These are phyloP conservation scores for Aaosphaeria arxii DNA, from an alignment of 2,329 filamentous ascomycete genomes.

Conservation along the genomic window DNA sequence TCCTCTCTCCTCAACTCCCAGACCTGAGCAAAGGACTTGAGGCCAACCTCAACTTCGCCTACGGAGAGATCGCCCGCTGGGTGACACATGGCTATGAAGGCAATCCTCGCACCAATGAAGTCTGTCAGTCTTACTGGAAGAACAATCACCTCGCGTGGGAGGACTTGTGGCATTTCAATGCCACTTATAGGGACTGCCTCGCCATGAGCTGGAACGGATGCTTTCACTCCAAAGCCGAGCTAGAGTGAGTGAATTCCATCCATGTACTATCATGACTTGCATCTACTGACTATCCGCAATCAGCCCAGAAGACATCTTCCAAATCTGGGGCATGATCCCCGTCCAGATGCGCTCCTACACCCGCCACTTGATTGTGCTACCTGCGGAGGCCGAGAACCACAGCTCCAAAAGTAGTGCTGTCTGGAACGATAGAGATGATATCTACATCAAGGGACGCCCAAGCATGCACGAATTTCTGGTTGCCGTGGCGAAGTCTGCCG, in stretches of 20 bases:
- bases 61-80: background rate
- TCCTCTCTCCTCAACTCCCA: background rate
- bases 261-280: too few relatives aligned
- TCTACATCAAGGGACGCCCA: background rate
- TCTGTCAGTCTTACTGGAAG: too few relatives aligned
- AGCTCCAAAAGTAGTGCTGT: background rate
- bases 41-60: background rate
- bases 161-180: too few relatives aligned
- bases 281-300: background rate
- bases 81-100: background rate
- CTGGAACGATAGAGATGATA: background rate
- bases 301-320: too few relatives aligned
- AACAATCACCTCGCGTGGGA: too few relatives aligned
- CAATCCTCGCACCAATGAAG: background rate
- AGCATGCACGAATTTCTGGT: background rate
- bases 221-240: too few relatives aligned
- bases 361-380: background rate
- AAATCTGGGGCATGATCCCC: background rate
- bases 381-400: background rate
- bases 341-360: background rate
- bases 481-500: background rate
- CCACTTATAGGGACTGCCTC: background rate
- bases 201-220: background rate
- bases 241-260: too few relatives aligned
- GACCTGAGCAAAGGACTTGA: background rate